Evolutionary conservation across 148 eudicot species (phyloP).

Genomic region (Tetragonia tetragonoides): DNA sequence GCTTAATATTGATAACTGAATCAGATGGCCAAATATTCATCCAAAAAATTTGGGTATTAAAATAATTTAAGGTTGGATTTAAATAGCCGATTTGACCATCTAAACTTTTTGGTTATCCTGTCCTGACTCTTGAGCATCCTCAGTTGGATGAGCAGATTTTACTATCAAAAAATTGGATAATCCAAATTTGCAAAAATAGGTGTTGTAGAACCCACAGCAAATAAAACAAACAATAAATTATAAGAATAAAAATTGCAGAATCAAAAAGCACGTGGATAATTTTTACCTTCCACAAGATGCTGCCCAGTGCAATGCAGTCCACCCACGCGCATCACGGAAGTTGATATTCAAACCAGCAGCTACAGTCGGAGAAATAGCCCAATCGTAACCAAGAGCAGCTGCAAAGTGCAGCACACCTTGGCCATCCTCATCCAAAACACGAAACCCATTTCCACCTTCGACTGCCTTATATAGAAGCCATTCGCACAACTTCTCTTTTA

Average conservation of each 20-base stretch:
- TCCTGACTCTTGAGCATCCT: too few species aligned
- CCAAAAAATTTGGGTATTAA: too few species aligned
- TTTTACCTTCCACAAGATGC: constrained; percentile 79
- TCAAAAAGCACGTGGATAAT: background rate
- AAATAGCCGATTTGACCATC: too few species aligned
- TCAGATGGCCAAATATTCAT: too few species aligned
- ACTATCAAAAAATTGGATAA: background rate
- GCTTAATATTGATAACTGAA: too few species aligned
- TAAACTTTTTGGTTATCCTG: too few species aligned
- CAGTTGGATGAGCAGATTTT: too few species aligned
- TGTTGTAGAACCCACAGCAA: background rate
- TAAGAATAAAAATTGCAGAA: background rate
- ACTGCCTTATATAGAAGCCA: constrained; percentile 69
- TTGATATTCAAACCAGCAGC: constrained; percentile 75
- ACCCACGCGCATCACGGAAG: constrained; percentile 74
- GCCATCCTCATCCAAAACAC: constrained; percentile 65
- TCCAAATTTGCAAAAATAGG: background rate
- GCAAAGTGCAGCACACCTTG: constrained; percentile 81
- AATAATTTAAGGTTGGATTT: too few species aligned
- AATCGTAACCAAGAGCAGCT: constrained; percentile 79
- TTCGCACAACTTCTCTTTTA: constrained; percentile 54
- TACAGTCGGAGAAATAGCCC: constrained; percentile 70
- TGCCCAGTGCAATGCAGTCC: constrained; percentile 94
- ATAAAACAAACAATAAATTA: background rate
- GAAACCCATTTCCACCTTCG: constrained; percentile 73